Evolutionary conservation across 768 basidiomycete genomes (phyloP), one percentile per base, ranked within the genome.

Genomic region (Paxillus ammoniavirescens): DNA sequence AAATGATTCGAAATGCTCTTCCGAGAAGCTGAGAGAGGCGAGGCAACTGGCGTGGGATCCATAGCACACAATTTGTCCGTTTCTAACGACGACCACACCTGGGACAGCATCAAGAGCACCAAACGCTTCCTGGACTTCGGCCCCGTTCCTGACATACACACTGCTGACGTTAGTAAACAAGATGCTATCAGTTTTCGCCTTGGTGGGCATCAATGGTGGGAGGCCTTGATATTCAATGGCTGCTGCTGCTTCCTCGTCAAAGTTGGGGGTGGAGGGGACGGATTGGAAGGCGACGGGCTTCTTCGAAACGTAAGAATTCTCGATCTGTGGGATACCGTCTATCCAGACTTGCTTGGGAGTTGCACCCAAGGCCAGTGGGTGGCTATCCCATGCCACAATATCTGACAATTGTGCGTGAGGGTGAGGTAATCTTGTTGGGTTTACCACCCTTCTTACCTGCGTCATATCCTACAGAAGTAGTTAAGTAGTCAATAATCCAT

Each of bases 331-430:
- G 46, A 93, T 86, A 3, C 92, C 93, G 61, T 95, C 92, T 55
- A 93, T 90, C 71, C 79, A 91, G 8, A 91, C 89, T 72, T 93
- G 90, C 47, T 78, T 76, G 4, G 91, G 91, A 0, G 89, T 84
- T 18, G 90, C 89, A 18, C 89, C 89, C 10, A 93, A 74, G 1
- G 82, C 74, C 14, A 94, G 76, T 1, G 91, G 91, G 68, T 91
- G 89, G 36, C 80, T 82, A 60, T 88, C 86, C 86, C 86, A 88
- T 2, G 91, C 62, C 13, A 91, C 84, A 47, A 91, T 42, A 70
- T 92, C 87, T 87, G 31, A 12, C 14, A 26, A 15, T 35, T 21
- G 14, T 7, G 4, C 12, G 30, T 60, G 30, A 52, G 37, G 33
- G 30, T 10, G 17, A 28, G 8, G 23, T 10, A 50, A 15, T 28